Evolutionary conservation across 768 basidiomycete genomes (phyloP).

Genomic region (Boletus sp.): DNA sequence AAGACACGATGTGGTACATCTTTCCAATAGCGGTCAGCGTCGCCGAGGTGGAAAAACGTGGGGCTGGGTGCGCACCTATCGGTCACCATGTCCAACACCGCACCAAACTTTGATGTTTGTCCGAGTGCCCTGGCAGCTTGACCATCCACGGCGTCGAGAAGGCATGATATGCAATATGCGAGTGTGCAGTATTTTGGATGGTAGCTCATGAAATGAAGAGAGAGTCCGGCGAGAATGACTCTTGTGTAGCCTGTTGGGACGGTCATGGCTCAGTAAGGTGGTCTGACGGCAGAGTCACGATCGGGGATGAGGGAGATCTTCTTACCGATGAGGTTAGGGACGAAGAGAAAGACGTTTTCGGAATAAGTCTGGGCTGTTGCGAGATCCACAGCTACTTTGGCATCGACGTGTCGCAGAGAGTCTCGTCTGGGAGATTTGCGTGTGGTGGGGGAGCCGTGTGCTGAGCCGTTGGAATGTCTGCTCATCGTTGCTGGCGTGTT

Average conservation of each 20-base stretch:
- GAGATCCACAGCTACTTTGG: conserved; percentile 82
- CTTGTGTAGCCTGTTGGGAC: conserved; percentile 74
- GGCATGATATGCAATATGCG: conserved; percentile 84
- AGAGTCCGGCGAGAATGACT: conserved; percentile 84
- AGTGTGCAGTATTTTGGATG: conserved; percentile 92
- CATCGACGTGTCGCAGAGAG: conserved; percentile 73
- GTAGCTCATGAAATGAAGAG: conserved; percentile 91
- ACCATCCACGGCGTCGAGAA: conserved; percentile 95
- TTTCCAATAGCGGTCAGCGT: conserved; percentile 31
- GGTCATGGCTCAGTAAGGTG: conserved; percentile 1
- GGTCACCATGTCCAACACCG: conserved; percentile 98
- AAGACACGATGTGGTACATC: conserved; percentile 94
- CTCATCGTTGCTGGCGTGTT: conserved; percentile 20
- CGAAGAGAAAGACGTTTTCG: conserved; percentile 97
- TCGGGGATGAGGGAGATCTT: neutral
- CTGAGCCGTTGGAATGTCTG: conserved; percentile 25
- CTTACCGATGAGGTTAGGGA: conserved; percentile 94
- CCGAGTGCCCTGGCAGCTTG: conserved; percentile 84
- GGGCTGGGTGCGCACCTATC: conserved; percentile 64
- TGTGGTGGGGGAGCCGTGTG: conserved; percentile 28
- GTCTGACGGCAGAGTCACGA: neutral
- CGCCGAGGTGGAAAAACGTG: neutral
- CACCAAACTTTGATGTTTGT: conserved; percentile 96
- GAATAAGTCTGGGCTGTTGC: conserved; percentile 83
- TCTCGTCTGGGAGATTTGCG: conserved; percentile 42